phyloP scores from a whole-genome alignment of 2,329 filamentous ascomycete species.

The Pseudofabraea citricarpa region DNA sequence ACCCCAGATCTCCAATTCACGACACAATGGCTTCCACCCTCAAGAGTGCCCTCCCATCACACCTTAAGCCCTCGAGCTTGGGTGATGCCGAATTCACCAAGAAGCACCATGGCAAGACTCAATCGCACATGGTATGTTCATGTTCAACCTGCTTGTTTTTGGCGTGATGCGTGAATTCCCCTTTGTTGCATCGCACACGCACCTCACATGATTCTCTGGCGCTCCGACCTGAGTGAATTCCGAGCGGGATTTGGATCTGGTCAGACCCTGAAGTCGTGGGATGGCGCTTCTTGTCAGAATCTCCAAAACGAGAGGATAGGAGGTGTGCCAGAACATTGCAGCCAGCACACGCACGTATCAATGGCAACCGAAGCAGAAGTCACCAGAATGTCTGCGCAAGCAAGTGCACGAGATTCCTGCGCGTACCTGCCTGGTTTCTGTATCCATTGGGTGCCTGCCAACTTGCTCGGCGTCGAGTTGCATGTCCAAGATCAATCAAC shows the following conservation, averaged over 20 bases:
- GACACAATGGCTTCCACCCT: conserved; percentile 60
- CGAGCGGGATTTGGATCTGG: background rate
- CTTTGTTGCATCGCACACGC: no score
- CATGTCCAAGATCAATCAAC: background rate
- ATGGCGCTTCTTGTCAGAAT: no score
- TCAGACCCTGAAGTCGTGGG: no score
- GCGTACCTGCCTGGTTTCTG: conserved; percentile 15
- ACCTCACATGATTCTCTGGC: no score
- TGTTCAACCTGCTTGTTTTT: no score
- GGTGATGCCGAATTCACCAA: conserved; percentile 43
- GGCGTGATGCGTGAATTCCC: no score
- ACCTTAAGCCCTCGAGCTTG: conserved; percentile 62
- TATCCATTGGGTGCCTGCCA: conserved; percentile 4
- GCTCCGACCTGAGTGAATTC: no score
- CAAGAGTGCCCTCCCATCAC: conserved; percentile 75
- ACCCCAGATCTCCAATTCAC: conserved; percentile 1
- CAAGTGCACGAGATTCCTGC: conserved; percentile 2
- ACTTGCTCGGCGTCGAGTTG: background rate
- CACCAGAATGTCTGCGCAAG: background rate
- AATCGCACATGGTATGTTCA: conserved; percentile 75
- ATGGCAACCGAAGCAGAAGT: background rate
- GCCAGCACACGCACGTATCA: no score
- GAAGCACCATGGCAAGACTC: conserved; percentile 79
- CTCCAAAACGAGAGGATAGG: no score
- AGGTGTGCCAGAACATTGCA: no score